A percentile compares a stretch with the other conserved stretches of the same genome.
These are phyloP conservation scores for Pyrenopolyporus hunteri DNA, from an alignment of 495 filamentous ascomycete genomes.

Conservation along the genomic window DNA sequence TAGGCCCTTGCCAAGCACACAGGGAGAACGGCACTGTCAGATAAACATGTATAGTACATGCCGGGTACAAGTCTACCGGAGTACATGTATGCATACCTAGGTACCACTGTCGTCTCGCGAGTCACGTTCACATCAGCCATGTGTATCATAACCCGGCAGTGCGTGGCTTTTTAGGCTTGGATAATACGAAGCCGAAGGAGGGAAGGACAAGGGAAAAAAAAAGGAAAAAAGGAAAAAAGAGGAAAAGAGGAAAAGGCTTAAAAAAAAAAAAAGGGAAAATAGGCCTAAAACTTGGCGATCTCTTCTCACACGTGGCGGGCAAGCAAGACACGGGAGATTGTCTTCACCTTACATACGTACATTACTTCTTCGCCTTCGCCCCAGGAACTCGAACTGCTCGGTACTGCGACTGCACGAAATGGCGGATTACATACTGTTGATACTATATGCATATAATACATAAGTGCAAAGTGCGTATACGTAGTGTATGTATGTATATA, in stretches of 20 bases:
- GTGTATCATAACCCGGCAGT: constrained; percentile 8
- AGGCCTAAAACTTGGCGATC: constrained; percentile 26
- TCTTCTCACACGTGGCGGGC: constrained; percentile 36
- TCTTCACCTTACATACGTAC: too few species aligned
- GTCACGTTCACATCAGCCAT: constrained; percentile 10
- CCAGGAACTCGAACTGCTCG: constrained; percentile 25
- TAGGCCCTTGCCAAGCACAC: too few species aligned
- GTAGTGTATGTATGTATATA: too few species aligned
- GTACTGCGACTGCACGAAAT: constrained; percentile 36
- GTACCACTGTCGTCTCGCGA: constrained; percentile 1
- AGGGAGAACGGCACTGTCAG: constrained; percentile 2
- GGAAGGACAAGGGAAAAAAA: constrained; percentile 3
- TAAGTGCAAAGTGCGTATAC: not conserved
- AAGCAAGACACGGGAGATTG: constrained; percentile 35
- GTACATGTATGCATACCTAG: too few species aligned
- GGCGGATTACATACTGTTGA: constrained; percentile 5
- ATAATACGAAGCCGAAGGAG: too few species aligned
- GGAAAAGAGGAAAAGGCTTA: not conserved
- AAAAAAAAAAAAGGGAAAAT: constrained; percentile 4
- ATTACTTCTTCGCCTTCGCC: not conserved
- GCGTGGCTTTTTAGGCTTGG: constrained; percentile 18
- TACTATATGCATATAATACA: not conserved
- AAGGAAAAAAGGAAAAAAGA: not conserved
- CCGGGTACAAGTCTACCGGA: too few species aligned
- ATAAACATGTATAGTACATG: not conserved